Evolutionary conservation across 225 moss, liverwort and hornwort species (phyloP).

Genomic region (Marchantia polymorpha): DNA sequence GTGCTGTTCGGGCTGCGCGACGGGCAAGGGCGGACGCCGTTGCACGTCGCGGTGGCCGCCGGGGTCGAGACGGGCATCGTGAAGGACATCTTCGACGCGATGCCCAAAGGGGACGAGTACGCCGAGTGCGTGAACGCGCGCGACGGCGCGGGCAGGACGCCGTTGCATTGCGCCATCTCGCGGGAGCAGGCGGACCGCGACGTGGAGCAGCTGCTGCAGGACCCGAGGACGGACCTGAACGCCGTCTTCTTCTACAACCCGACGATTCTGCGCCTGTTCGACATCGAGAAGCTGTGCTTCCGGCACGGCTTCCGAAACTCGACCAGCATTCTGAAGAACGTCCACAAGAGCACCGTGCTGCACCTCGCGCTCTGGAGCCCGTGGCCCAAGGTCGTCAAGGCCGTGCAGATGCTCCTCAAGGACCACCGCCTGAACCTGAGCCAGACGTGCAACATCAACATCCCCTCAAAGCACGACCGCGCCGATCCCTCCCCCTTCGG

Average conservation of each 20-base stretch:
- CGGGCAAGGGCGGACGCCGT: conserved; percentile 38
- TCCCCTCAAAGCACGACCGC: conserved; percentile 3
- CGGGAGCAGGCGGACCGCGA: conserved; percentile 14
- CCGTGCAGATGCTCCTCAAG: conserved; percentile 19
- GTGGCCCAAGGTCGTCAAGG: neutral
- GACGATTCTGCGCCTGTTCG: conserved; percentile 5
- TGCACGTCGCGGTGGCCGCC: conserved; percentile 34
- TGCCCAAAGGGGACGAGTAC: neutral
- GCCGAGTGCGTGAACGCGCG: conserved; percentile 11
- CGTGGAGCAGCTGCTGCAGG: conserved; percentile 24
- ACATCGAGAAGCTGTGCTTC: conserved; percentile 4
- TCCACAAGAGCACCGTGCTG: conserved; percentile 24
- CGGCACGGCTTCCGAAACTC: conserved; percentile 5
- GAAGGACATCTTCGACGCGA: neutral
- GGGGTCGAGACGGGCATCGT: neutral
- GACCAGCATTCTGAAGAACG: neutral
- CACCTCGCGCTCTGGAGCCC: conserved; percentile 41
- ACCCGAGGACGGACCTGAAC: conserved; percentile 31
- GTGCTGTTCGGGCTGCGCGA: conserved; percentile 33
- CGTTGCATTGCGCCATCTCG: conserved; percentile 29
- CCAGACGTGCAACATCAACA: neutral
- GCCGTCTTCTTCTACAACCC: neutral
- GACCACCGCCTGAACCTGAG: conserved; percentile 7
- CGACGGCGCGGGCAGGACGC: conserved; percentile 43
- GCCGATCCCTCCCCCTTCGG: conserved; percentile 17